Evolutionary conservation across 768 basidiomycete genomes (phyloP).

Genomic region (Scleroderma citrinum): DNA sequence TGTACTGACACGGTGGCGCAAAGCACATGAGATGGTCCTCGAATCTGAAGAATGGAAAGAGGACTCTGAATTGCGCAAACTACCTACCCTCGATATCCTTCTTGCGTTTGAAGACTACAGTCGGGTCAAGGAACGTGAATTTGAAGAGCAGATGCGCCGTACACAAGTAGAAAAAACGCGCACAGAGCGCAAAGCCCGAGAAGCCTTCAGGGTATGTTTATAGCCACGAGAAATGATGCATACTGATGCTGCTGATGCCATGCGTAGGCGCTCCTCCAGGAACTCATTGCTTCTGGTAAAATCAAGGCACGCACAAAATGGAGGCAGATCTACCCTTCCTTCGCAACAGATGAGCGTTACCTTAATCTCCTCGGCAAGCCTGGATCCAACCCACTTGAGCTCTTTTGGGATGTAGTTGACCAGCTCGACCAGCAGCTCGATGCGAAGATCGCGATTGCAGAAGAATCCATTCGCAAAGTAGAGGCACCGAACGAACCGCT

Average conservation of each 20-base stretch:
- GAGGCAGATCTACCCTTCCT: conserved; percentile 79
- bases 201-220: conserved; percentile 72
- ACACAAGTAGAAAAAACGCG: conserved; percentile 78
- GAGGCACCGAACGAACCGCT: conserved; percentile 27
- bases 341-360: conserved; percentile 80
- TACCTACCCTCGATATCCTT: conserved; percentile 89
- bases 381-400: conserved; percentile 91
- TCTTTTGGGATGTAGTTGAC: conserved; percentile 95
- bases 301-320: conserved; percentile 84
- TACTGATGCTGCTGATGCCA: not conserved
- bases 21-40: conserved; percentile 69
- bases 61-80: conserved; percentile 70
- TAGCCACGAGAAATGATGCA: not conserved
- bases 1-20: conserved; percentile 90
- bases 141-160: conserved; percentile 80
- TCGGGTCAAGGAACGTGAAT: conserved; percentile 82
- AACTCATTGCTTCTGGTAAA: conserved; percentile 57
- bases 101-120: conserved; percentile 94
- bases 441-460: conserved; percentile 63
- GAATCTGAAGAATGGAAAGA: conserved; percentile 74
- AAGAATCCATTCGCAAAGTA: conserved; percentile 48
- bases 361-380: conserved; percentile 83
- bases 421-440: conserved; percentile 81
- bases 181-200: conserved; percentile 83
- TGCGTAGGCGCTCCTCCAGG: conserved; percentile 62